Evolutionary conservation across 2,329 filamentous ascomycete genomes (phyloP).

Genomic region (Madurella fahalii): DNA sequence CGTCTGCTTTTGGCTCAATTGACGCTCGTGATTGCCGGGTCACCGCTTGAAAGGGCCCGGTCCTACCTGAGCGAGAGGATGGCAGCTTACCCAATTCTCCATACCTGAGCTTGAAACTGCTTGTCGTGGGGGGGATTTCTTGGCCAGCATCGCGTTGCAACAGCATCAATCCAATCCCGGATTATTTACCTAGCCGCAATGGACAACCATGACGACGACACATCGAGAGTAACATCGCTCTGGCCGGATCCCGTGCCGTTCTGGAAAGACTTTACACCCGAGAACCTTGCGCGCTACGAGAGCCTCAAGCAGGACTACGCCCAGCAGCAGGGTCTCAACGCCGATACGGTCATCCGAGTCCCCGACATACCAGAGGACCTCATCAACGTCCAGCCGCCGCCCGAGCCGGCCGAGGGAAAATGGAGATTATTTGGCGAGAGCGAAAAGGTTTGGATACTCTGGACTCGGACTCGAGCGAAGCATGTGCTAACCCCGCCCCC

Average conservation of each 20-base stretch:
- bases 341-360: constrained; percentile 32
- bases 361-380: constrained; percentile 65
- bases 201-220: constrained; percentile 33
- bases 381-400: constrained; percentile 73
- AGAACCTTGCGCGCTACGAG: constrained; percentile 60
- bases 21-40: too few species aligned
- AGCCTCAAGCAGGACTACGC: constrained; percentile 40
- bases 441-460: constrained; percentile 45
- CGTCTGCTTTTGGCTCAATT: not conserved
- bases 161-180: not conserved
- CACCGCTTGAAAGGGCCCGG: not conserved
- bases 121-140: not conserved
- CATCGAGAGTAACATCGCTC: constrained; percentile 49
- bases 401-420: constrained; percentile 63
- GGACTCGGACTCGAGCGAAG: not conserved
- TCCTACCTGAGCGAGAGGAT: not conserved
- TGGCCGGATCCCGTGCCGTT: constrained; percentile 88
- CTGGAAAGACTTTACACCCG: constrained; percentile 80
- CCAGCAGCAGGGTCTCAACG: constrained; percentile 28
- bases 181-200: not conserved
- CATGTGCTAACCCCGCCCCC: not conserved
- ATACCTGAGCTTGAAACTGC: not conserved
- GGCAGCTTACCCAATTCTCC: not conserved
- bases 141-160: not conserved
- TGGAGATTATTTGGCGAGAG: constrained; percentile 72